Evolutionary conservation across 208 protist species (phyloP).

Genomic region (Trypanosoma lewisi): DNA sequence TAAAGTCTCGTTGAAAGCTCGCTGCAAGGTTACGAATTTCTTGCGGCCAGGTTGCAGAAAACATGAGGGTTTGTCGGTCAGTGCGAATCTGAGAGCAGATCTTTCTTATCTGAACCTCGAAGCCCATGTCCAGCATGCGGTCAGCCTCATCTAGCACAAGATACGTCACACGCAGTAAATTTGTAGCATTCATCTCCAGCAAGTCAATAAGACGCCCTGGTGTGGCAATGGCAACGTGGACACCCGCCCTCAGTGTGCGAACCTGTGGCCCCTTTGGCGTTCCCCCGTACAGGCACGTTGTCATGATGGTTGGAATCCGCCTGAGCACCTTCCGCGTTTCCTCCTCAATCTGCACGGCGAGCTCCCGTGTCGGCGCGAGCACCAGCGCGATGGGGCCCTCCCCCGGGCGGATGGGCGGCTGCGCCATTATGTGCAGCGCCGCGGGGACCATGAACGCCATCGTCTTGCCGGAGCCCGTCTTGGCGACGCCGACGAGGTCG

Average conservation of each 20-base stretch:
- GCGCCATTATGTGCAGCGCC: slow-evolving; percentile 74
- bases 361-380: slow-evolving; percentile 97
- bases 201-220: slow-evolving; percentile 98
- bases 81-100: slow-evolving; percentile 91
- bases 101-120: slow-evolving; percentile 90
- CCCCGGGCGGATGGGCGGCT: slow-evolving; percentile 63
- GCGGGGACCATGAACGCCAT: slow-evolving; percentile 91
- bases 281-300: slow-evolving; percentile 95
- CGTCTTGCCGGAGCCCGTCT: slow-evolving; percentile 95
- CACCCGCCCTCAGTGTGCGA: slow-evolving; percentile 78
- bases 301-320: slow-evolving; percentile 61
- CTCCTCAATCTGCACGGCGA: slow-evolving; percentile 97
- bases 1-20: slow-evolving; percentile 88
- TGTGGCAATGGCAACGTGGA: slow-evolving; percentile 94
- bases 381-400: slow-evolving; percentile 97
- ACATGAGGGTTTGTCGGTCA: slow-evolving; percentile 98
- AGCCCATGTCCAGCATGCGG: slow-evolving; percentile 95
- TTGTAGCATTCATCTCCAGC: slow-evolving; percentile 89
- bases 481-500: slow-evolving; percentile 90
- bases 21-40: slow-evolving; percentile 94
- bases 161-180: slow-evolving; percentile 90
- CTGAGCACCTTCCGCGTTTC: slow-evolving; percentile 91
- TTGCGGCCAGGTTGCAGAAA: slow-evolving; percentile 98
- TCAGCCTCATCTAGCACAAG: slow-evolving; percentile 93
- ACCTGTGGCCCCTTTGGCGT: slow-evolving; percentile 95